Conservation (phyloP, 257 asterid species). For the Euphrasia confusa region DNA sequence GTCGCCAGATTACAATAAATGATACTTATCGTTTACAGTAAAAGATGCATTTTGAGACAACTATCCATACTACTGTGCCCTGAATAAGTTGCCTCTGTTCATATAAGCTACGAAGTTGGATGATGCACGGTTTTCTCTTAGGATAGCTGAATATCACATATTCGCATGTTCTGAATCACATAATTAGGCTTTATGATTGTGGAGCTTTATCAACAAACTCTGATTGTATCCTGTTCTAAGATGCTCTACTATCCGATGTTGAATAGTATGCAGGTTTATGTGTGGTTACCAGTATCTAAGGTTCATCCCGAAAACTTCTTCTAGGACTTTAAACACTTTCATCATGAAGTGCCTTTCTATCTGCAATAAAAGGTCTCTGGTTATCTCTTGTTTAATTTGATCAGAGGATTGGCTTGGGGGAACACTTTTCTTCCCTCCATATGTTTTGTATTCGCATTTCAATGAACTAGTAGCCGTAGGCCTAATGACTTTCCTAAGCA, state of each 20-base stretch:
- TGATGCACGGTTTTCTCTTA: background rate
- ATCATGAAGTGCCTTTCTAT: background rate
- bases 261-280: background rate
- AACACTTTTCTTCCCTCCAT: background rate
- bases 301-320: background rate
- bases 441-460: background rate
- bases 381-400: background rate
- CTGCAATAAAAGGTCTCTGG: background rate
- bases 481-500: background rate
- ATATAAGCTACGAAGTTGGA: background rate
- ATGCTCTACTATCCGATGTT: background rate
- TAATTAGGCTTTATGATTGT: background rate
- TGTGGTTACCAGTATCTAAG: background rate
- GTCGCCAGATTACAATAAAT: background rate
- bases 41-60: background rate
- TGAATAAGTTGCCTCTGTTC: constrained; percentile 1
- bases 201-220: background rate
- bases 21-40: background rate
- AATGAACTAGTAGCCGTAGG: background rate
- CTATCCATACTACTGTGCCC: constrained; percentile 2
- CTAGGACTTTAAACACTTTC: background rate
- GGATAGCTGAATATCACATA: background rate
- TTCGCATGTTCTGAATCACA: background rate
- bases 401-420: background rate
- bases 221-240: background rate